Percentiles rank a stretch among this genome's conserved stretches.
These are phyloP conservation scores for Apiotrichum veenhuisii DNA, from an alignment of 1,284 basidiomycete genomes.

Conservation along the genomic window DNA sequence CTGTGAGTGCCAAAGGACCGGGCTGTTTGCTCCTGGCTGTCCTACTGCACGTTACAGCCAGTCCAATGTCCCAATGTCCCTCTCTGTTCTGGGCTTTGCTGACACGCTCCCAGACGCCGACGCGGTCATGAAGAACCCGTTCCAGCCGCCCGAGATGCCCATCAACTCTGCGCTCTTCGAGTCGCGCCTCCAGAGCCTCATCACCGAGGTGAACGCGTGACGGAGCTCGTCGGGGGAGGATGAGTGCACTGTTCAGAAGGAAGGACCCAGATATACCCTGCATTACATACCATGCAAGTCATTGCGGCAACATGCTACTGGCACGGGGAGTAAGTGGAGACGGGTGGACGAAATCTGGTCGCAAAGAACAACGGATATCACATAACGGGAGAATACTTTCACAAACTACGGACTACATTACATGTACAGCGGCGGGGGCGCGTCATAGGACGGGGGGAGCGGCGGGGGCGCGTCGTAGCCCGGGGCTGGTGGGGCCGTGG, in stretches of 20 bases:
- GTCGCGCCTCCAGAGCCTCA: conserved; percentile 52
- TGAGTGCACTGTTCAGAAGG: not conserved
- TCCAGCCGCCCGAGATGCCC: conserved; percentile 98
- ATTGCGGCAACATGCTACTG: not conserved
- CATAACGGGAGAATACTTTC: too few relatives aligned
- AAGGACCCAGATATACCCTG: conserved; percentile 8
- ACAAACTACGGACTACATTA: too few relatives aligned
- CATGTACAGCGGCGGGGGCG: not conserved
- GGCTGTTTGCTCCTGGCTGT: too few relatives aligned
- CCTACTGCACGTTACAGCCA: too few relatives aligned
- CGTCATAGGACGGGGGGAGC: not conserved
- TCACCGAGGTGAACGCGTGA: conserved; percentile 32
- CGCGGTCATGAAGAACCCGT: conserved; percentile 98
- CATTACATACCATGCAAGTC: conserved; percentile 11
- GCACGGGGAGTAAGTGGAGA: too few relatives aligned
- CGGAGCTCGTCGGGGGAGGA: not conserved
- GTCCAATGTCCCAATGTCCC: too few relatives aligned
- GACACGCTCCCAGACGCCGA: conserved; percentile 57
- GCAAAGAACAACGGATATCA: too few relatives aligned
- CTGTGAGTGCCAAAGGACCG: conserved; percentile 53
- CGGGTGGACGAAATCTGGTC: too few relatives aligned
- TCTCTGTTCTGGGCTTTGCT: too few relatives aligned
- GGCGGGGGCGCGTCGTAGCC: not conserved
- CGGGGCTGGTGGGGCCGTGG: not conserved
- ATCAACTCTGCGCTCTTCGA: conserved; percentile 91